phyloP scores from a whole-genome alignment of 164 flowering plant species.

The Saururus chinensis region DNA sequence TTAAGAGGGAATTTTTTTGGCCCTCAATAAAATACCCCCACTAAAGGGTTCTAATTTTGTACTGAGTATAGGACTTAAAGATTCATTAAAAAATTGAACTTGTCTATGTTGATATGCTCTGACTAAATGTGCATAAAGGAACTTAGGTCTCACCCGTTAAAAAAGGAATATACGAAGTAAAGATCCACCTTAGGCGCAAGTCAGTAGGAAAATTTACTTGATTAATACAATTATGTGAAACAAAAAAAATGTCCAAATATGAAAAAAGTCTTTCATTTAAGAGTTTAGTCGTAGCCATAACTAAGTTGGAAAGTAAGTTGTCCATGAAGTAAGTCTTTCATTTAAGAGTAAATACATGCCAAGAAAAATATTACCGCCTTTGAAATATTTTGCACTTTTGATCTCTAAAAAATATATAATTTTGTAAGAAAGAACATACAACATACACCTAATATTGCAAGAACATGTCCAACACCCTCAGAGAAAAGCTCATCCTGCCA shows the following conservation, averaged over 20 bases:
- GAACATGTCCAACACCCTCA: slow-evolving; percentile 53
- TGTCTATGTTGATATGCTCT: too few relatives aligned
- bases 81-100: not conserved
- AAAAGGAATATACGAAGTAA: slow-evolving; percentile 85
- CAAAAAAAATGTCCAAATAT: not conserved
- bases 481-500: slow-evolving; percentile 68
- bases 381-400: not conserved
- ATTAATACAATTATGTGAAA: not conserved
- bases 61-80: not conserved
- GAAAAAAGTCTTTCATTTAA: too few relatives aligned
- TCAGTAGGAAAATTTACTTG: slow-evolving; percentile 25
- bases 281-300: not conserved
- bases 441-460: slow-evolving; percentile 44
- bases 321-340: too few relatives aligned
- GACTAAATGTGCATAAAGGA: not conserved
- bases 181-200: slow-evolving; percentile 93
- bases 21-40: too few relatives aligned
- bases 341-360: not conserved
- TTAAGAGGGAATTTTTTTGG: too few relatives aligned
- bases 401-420: too few relatives aligned
- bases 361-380: not conserved
- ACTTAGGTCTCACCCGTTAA: slow-evolving; percentile 53
- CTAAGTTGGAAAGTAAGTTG: not conserved
- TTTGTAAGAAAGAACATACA: not conserved
- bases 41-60: too few relatives aligned